phyloP scores from a whole-genome alignment of 192 early-diverging fungal species.

The Gamsiella multidivaricata region DNA sequence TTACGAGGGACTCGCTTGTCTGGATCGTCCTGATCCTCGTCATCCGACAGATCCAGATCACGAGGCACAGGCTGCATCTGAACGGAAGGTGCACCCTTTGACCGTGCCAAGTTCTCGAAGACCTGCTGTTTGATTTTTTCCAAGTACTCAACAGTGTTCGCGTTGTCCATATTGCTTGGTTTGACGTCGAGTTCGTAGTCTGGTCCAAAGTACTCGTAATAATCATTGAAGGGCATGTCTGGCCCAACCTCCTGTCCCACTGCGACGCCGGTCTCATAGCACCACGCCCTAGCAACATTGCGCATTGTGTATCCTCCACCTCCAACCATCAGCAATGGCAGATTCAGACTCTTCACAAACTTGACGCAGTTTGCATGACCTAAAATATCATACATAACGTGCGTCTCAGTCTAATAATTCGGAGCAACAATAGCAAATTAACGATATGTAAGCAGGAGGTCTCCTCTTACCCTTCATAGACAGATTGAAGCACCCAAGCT shows the following conservation, averaged over 20 bases:
- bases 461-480: conserved; percentile 76
- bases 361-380: conserved; percentile 93
- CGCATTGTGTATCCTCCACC: conserved; percentile 98
- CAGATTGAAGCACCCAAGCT: conserved; percentile 94
- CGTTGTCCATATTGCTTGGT: conserved; percentile 86
- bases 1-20: conserved; percentile 72
- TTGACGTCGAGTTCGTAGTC: conserved; percentile 89
- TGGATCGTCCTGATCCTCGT: conserved; percentile 76
- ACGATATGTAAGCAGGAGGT: no score
- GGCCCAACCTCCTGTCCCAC: conserved; percentile 72
- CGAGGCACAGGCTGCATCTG: conserved; percentile 84
- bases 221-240: conserved; percentile 86
- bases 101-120: conserved; percentile 71
- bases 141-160: conserved; percentile 86
- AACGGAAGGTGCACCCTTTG: conserved; percentile 83
- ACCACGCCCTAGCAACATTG: conserved; percentile 94
- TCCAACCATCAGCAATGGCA: conserved; percentile 93
- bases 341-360: conserved; percentile 90
- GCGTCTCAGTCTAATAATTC: no score
- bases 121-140: conserved; percentile 76
- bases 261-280: conserved; percentile 92
- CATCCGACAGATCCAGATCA: conserved; percentile 70
- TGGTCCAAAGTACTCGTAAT: conserved; percentile 91
- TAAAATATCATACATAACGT: background rate
- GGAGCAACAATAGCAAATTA: no score